Base-by-base conservation (phyloP, 2,329 filamentous ascomycete genomes). In the Calonectria pseudoreteaudii region DNA sequence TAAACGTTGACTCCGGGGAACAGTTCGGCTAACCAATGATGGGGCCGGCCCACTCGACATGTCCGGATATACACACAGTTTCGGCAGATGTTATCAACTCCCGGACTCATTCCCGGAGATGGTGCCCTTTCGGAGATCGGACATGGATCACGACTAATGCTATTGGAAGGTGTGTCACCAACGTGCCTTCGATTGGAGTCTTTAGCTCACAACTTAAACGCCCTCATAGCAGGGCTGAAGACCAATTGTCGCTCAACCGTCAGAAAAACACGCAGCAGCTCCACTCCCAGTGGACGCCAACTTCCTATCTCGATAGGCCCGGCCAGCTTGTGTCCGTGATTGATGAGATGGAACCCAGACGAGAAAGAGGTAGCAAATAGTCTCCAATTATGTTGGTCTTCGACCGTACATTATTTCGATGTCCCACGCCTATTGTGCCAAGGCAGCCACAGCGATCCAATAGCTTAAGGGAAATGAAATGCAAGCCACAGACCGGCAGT, bases 321-420 rank as follows among this genome's bases (percentile, higher is more conserved):
- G 10, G 8, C 1, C 0, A n/a, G 3, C 7, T 9, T n/a, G 41
- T 10, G 4, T 18, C 3, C n/a, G 7, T n/a, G 7, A 7, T 10
- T n/a, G 7, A 1, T 8, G 2, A 10, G 8, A 2, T 3, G 18
- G 41, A 20, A 44, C 18, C 7, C 7, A 18, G 3, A 44, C 2
- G 8, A 44, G 41, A n/a, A 44, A 7, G 13, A 44, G 7, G 41
- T 7, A 44, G 18, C 18, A 8, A 41, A 44, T n/a, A 8, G 38
- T 2, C 20, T 20, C 16, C 7, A 41, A 41, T 18, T 14, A 4
- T 41, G 16, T 7, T 20, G 3, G 20, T 2, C 44, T 5, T 14
- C 10, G 4, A 47, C 7, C 4, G 6, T 16, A 23, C 13, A 18
- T 9, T n/a, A 23, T 13, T 47, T 47, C 44, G 23, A 47, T 2